Base-by-base conservation (phyloP, 2,329 filamentous ascomycete genomes). In the Ophiostoma fasciatum region DNA sequence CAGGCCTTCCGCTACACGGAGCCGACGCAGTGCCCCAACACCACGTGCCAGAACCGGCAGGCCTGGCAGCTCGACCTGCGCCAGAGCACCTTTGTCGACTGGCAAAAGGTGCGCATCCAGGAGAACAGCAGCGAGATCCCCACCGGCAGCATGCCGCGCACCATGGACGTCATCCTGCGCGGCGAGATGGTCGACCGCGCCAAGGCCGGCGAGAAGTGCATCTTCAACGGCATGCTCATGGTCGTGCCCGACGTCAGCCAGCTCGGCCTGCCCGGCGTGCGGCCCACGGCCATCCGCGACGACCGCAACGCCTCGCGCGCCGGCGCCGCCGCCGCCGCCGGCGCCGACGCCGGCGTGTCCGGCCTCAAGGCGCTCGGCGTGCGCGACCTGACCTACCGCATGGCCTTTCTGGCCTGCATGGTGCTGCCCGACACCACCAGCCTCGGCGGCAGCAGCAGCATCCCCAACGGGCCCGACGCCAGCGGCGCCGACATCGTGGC, bases 71-170 rank as follows among this genome's bases (percentile, higher is more conserved):
- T 98, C n/a, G 88, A 98, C 49, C 94, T 98, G 50, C 72, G 84
- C 29, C 88, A 93, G 56, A 94, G 87, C 56, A 96, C 87, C 0
- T 98, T 98, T 54, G 82, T 98, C 42, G 90, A 98, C 60, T 98
- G 90, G 90, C 90, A 98, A 55, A 96, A 96, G 56, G 85, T 96
- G 18, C 82, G 92, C 44, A 84, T 96, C 42, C 90, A 98, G 59
- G 90, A 98, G 58, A 98, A 96, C 62, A 94, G 85, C 47, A 88
- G 88, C 4, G 90, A 98, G 55, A 98, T 98, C 26, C 90, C 90
- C 0, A 98, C 90, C 0, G 90, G 90, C 37, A 94, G 87, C 60
- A 98, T 98, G 90, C 90, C 90, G 18, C 74, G 90, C 41, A 98
- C 90, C 3, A 90, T 98, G 74, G 90, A 98, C 51, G 81, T 98